Conservation (phyloP, 148 eudicot species). For the Oxyria digyna region DNA sequence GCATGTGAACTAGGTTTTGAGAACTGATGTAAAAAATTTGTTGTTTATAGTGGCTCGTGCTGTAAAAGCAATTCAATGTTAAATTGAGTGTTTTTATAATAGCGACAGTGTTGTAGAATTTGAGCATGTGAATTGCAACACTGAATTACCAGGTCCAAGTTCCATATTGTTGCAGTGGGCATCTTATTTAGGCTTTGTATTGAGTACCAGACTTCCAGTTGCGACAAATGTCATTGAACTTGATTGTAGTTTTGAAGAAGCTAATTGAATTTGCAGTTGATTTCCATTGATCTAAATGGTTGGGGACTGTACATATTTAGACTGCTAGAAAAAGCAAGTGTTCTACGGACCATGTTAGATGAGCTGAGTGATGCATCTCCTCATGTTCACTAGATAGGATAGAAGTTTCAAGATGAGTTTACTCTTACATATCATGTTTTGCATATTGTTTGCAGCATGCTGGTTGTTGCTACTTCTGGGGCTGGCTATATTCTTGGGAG, state of each 20-base stretch:
- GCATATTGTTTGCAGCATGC: slow-evolving; percentile 38
- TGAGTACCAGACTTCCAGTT: neutral
- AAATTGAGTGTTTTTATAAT: too few species aligned
- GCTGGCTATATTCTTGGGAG: slow-evolving; percentile 94
- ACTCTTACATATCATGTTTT: neutral
- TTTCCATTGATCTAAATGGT: neutral
- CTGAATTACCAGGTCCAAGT: neutral
- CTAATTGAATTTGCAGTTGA: neutral
- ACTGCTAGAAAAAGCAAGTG: neutral
- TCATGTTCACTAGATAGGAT: neutral
- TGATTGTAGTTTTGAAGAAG: neutral
- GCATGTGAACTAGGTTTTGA: neutral
- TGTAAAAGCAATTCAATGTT: neutral
- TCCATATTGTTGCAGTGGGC: neutral
- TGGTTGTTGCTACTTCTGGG: slow-evolving; percentile 97
- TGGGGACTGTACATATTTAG: neutral
- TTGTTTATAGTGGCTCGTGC: neutral
- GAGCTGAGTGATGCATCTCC: neutral
- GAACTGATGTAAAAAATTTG: neutral
- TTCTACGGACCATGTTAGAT: neutral
- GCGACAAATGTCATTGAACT: neutral
- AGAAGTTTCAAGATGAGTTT: neutral
- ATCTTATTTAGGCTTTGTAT: neutral
- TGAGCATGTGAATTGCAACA: neutral
- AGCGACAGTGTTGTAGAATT: too few species aligned